Base-by-base conservation (phyloP, 495 filamentous ascomycete species). In the Chaetomium fimeti region DNA sequence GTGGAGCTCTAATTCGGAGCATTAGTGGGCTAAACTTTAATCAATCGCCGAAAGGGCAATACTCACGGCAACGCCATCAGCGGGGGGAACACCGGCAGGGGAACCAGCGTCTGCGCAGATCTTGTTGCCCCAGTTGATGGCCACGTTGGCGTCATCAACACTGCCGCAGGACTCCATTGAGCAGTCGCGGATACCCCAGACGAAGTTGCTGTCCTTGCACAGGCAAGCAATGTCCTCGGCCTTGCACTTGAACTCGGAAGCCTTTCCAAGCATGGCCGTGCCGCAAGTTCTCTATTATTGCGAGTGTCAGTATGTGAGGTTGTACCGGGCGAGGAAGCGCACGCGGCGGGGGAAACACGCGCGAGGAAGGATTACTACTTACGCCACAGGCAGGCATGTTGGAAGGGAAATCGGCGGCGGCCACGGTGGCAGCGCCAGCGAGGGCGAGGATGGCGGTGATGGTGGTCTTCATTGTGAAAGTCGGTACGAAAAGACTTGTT, bases 131-230 rank as follows among this genome's bases (percentile, higher is more conserved):
- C 75, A 79, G 48, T 62, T 27, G 65, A 80, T 71, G 45, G 71
- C 72, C 16, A 64, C 61, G 47, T 71, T 63, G 55, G 75, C 73
- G 2, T 65, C 60, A n/a, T 63, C 63, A 8, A 72, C 64, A 38
- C 70, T 59, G 16, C 76, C 74, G 80, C 91, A 95, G 57, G 84
- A 81, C 76, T 88, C 74, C 61, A 78, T 74, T 57, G 89, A 84
- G 82, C 91, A 96, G 78, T 96, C 91, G 54, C 85, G 88, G 64
- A 96, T 80, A 71, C 91, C 91, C 71, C 85, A 89, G 64, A 75
- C 73, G 76, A 92, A 95, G 82, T 91, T 70, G 43, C 69, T 55
- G 64, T 84, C 83, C 47, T 77, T 80, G 84, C 91, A 96, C 53
- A 93, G 84, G 81, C 91, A 96, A 43, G 71, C 69, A 42, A 83